Evolutionary conservation across 495 filamentous ascomycete species (phyloP).

Genomic region (Penicillium bialowiezense): DNA sequence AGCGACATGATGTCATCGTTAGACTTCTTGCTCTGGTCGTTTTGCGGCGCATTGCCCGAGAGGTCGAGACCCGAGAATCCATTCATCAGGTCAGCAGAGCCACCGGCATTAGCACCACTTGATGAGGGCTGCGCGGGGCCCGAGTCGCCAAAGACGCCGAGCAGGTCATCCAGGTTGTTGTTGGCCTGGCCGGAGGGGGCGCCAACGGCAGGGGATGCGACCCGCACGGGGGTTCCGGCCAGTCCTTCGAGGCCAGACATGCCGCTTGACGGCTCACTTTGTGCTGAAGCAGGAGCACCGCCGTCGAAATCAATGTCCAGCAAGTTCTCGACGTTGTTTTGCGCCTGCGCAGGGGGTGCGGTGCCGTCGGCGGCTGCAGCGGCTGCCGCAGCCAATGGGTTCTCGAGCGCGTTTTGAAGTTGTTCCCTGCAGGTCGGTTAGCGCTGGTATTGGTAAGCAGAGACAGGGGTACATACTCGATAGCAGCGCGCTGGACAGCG

Average conservation of each 20-base stretch:
- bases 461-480: slow-evolving; percentile 57
- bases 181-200: slow-evolving; percentile 41
- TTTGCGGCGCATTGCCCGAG: slow-evolving; percentile 42
- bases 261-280: slow-evolving; percentile 62
- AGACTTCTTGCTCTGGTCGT: slow-evolving; percentile 52
- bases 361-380: slow-evolving; percentile 63
- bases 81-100: slow-evolving; percentile 66
- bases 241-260: slow-evolving; percentile 69
- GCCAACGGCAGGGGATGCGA: slow-evolving; percentile 57
- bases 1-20: slow-evolving; percentile 90
- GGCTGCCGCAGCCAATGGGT: slow-evolving; percentile 85
- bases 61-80: slow-evolving; percentile 82
- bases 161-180: slow-evolving; percentile 83
- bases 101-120: slow-evolving; percentile 28
- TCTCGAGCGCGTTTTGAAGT: slow-evolving; percentile 85
- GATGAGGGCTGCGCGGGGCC: slow-evolving; percentile 29
- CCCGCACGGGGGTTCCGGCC: slow-evolving; percentile 76
- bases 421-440: slow-evolving; percentile 59
- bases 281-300: slow-evolving; percentile 81
- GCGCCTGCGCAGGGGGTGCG: slow-evolving; percentile 45
- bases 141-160: slow-evolving; percentile 70
- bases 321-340: slow-evolving; percentile 88
- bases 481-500: slow-evolving; percentile 90
- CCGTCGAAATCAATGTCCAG: slow-evolving; percentile 99
- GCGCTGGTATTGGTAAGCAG: neutral